Base-by-base conservation (phyloP, 352 stramenopile genomes). In the Phytopythium delawarense region DNA sequence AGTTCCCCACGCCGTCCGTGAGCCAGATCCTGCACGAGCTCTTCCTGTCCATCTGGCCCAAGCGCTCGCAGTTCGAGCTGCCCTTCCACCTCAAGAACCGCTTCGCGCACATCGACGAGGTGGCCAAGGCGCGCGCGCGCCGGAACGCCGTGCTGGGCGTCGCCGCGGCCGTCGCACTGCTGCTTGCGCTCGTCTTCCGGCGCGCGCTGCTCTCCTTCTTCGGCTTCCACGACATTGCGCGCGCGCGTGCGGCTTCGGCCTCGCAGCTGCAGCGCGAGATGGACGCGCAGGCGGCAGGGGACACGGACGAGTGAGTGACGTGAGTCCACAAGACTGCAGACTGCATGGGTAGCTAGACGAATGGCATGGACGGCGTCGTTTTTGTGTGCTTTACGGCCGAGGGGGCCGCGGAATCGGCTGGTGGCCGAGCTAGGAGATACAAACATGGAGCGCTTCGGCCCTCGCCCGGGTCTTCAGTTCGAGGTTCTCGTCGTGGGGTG, bases 1-100 rank as follows among this genome's bases (percentile, higher is more conserved):
- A 96, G 63, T 77, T 83, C 52, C 88, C 92, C 58, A 91, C 90
- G n/a, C 65, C 68, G 20, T 66, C 82, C 8, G 78, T 98, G 25
- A 81, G 79, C 50, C 79, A 94, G 63, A 94, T 94, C 52, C 69
- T 98, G 46, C 80, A 93, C 64, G 89, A 97, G 51, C 91, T 98
- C n/a, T 98, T 97, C 67, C 61, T 95, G 35, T 87, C 91, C 12
- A 89, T 98, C 53, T 98, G 92, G 79, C 94, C 94, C 39, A 86
- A 90, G 55, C 84, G 78, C 16, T 97, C 87, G 49, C 83, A 93
- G 61, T 98, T 98, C 66, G 94, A 98, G 64, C 73, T 98, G 57
- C 84, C 87, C 50, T 88, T 84, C 62, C 84, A 94, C 49, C 76
- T 96, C 60, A 88, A 90, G 67, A 96, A 96, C 59, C 84, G 84